Percentiles rank a stretch among this genome's conserved stretches.
Conservation (phyloP, 345 rosid species). For the Eucalyptus pauciflora region DNA sequence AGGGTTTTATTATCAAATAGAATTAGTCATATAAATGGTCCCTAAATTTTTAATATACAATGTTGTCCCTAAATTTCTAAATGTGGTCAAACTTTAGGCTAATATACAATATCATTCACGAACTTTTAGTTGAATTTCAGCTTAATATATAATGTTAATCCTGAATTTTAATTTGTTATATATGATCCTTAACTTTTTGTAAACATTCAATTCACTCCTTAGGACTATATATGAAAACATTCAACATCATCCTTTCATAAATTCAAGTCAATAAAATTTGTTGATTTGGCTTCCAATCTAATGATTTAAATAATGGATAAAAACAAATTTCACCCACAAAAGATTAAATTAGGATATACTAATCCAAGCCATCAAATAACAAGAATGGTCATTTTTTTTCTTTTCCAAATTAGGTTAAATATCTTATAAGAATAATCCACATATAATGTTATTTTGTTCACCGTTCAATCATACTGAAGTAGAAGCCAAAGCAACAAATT, state of each 20-base stretch:
- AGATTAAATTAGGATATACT: neutral
- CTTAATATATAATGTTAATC: no score
- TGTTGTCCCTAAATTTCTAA: no score
- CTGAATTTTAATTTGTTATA: fast-evolving
- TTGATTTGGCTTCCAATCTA: neutral
- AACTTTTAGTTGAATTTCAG: no score
- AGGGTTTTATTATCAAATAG: neutral
- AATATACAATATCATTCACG: fast-evolving
- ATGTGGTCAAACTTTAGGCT: fast-evolving
- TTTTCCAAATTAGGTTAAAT: neutral
- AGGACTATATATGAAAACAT: no score
- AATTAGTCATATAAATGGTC: neutral
- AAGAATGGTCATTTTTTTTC: neutral
- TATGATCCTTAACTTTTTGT: neutral
- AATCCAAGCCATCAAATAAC: neutral
- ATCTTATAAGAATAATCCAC: neutral
- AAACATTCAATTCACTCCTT: neutral
- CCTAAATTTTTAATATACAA: neutral
- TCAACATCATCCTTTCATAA: neutral
- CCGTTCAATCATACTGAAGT: fast-evolving
- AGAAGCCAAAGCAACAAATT: neutral
- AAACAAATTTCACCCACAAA: neutral
- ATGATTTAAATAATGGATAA: neutral
- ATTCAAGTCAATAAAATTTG: neutral
- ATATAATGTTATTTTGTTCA: neutral